These are phyloP conservation scores for Pseudogymnoascus sp. DNA, from an alignment of 2,329 filamentous ascomycete species.

Conservation along the genomic window DNA sequence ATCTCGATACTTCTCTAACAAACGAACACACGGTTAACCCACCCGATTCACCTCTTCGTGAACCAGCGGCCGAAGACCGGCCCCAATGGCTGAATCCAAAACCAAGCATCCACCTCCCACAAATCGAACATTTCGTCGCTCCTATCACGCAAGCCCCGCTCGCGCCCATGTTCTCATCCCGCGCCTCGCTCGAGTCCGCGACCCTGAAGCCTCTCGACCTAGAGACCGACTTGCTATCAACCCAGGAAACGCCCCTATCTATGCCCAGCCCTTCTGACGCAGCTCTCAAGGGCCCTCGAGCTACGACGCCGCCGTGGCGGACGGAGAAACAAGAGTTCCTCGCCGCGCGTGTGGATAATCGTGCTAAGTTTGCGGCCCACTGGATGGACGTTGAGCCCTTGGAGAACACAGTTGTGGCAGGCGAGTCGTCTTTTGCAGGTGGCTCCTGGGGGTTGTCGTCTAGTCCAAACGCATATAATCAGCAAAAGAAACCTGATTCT, in stretches of 20 bases:
- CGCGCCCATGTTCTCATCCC: not conserved
- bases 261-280: conserved; percentile 1
- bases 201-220: not conserved
- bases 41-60: not conserved
- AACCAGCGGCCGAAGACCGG: not conserved
- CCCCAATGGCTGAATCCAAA: not conserved
- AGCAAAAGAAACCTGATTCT: not conserved
- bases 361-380: not conserved
- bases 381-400: not conserved
- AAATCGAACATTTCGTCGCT: not conserved
- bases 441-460: not conserved
- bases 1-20: not conserved
- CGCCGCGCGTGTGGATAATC: not conserved
- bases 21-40: not conserved
- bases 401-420: not conserved
- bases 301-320: not conserved
- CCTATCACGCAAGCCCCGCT: not conserved
- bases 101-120: not conserved
- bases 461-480: not conserved
- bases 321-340: conserved; percentile 4
- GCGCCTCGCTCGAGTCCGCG: not conserved
- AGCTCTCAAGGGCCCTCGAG: not conserved
- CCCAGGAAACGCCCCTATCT: not conserved
- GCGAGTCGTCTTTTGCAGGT: not conserved
- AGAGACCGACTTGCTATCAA: not conserved